A percentile compares a stretch with the other conserved stretches of the same genome.
Conservation (phyloP, 225 moss, liverwort and hornwort species). For the Pseudisothecium myosuroides region DNA sequence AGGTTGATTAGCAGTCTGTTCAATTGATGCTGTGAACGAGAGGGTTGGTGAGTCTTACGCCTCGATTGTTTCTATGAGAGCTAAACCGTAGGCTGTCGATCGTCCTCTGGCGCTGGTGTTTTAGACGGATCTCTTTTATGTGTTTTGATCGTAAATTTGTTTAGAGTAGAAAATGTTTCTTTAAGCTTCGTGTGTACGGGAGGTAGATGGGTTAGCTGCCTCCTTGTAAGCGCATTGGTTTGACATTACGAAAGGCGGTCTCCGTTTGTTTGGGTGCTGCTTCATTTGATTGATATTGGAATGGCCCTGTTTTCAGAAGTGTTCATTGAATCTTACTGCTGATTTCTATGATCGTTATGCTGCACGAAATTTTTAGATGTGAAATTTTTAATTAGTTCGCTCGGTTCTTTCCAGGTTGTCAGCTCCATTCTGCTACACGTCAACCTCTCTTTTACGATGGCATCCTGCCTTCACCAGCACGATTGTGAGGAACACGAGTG, state of each 20-base stretch:
- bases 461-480: conserved; percentile 69
- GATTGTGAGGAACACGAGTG: conserved; percentile 93
- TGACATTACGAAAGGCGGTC: background rate
- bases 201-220: background rate
- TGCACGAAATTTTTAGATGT: background rate
- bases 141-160: background rate
- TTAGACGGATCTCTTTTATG: background rate
- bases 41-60: background rate
- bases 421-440: background rate
- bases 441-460: conserved; percentile 6
- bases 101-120: background rate
- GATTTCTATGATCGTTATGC: background rate
- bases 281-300: background rate
- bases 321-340: background rate
- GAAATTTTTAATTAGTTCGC: background rate
- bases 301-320: background rate
- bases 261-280: background rate
- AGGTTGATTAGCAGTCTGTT: background rate
- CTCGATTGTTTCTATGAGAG: background rate
- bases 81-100: background rate
- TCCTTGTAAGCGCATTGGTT: background rate
- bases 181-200: background rate
- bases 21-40: background rate
- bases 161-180: background rate
- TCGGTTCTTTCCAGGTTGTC: background rate